These are phyloP conservation scores for Discostella stelligera DNA, from an alignment of 352 stramenopile genomes.

Conservation along the genomic window DNA sequence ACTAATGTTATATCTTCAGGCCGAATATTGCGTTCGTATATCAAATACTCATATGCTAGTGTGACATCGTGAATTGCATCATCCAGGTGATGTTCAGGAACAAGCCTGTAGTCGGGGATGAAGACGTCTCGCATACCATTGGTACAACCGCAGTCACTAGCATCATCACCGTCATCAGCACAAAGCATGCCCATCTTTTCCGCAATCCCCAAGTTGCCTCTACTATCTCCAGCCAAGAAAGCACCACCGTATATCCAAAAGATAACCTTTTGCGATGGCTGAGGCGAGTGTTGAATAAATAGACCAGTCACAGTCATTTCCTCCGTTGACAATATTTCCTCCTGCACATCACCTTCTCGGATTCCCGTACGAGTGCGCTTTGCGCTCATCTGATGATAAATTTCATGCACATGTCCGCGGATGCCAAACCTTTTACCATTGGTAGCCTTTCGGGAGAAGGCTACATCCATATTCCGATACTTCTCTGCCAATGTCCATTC, in stretches of 20 bases:
- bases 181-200: conserved; percentile 61
- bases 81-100: conserved; percentile 66
- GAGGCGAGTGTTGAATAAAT: conserved; percentile 46
- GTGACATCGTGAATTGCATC: conserved; percentile 73
- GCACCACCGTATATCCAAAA: conserved; percentile 81
- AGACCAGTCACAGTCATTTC: conserved; percentile 50
- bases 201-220: conserved; percentile 66
- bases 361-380: conserved; percentile 30
- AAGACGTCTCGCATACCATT: conserved; percentile 64
- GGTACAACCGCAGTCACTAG: not conserved
- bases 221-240: conserved; percentile 67
- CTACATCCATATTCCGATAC: conserved; percentile 18
- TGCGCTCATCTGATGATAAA: conserved; percentile 38
- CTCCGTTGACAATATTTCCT: not conserved
- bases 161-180: not conserved
- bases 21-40: conserved; percentile 44
- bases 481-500: conserved; percentile 3
- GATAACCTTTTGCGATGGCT: conserved; percentile 57
- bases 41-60: conserved; percentile 70
- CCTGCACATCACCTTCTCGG: not conserved
- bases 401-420: conserved; percentile 42
- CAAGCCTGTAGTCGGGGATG: conserved; percentile 66
- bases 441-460: conserved; percentile 26
- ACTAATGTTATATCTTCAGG: conserved; percentile 65
- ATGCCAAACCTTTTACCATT: conserved; percentile 46